Base-by-base conservation (phyloP, 495 filamentous ascomycete species). In the Thozetella sp. region DNA sequence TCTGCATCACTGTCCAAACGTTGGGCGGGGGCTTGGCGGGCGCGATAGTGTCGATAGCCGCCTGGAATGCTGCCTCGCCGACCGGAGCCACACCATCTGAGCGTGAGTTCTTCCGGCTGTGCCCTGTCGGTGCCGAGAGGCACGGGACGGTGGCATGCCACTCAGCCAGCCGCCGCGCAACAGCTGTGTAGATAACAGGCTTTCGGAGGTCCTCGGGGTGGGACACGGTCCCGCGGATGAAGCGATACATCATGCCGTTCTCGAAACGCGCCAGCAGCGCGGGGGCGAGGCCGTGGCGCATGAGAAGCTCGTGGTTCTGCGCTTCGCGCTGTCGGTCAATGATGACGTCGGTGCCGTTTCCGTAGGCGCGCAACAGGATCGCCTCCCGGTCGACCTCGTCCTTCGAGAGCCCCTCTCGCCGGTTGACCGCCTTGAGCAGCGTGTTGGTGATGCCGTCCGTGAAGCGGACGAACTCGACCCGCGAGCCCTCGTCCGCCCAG, bases 381-480 rank as follows among this genome's bases (percentile, higher is more conserved):
- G 96, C 91, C 63, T 97, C 92, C 51, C 86, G 81, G 74, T 99
- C 93, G 62, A 93, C 77, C 68, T 96, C 76, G 54, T 91, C 85
- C 63, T 91, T 80, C 20, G 90, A 88, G 60, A 88, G 80, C n/a
- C 90, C 91, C 3, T 89, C 81, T 43, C 85, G 86, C 73, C 84
- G 86, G 71, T 97, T 96, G 71, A 93, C 82, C 25, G 91, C 91
- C 83, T 98, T 98, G 30, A 86, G 72, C 26, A 99, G 84, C 78
- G 94, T 97, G 74, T 99, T 99, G 50, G 95, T 99, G 73, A 99
- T 99, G 63, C 95, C 95, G 69, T 99, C 95, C 25, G 91, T 99
- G 79, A 98, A 99, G 51, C 88, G 86, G 52, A 92, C 82, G 65
- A 98, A 92, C 70, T 93, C 90, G 60, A 99, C 83, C n/a, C 87